phyloP scores from a whole-genome alignment of 345 rosid species.

The Brassica incana region DNA sequence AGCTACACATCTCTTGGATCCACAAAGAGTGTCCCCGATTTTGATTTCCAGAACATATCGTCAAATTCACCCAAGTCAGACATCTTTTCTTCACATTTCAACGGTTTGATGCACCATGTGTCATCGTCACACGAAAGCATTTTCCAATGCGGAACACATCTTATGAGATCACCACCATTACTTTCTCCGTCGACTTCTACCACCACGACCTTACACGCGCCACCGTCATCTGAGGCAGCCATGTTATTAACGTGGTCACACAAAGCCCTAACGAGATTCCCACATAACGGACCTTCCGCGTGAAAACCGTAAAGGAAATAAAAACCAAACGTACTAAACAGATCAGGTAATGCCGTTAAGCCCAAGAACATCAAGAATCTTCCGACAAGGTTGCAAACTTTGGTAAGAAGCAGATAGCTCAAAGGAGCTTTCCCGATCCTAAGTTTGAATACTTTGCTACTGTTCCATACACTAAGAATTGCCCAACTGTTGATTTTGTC shows the following conservation, averaged over 20 bases:
- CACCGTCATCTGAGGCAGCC: constrained; percentile 47
- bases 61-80: constrained; percentile 33
- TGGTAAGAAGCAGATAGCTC: constrained; percentile 52
- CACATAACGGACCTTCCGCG: constrained; percentile 54
- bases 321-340: constrained; percentile 68
- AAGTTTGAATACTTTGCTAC: constrained; percentile 66
- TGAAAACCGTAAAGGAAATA: constrained; percentile 74
- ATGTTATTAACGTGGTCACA: constrained; percentile 65
- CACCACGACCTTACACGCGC: constrained; percentile 57
- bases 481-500: constrained; percentile 55
- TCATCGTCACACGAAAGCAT: constrained; percentile 76
- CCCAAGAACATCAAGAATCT: constrained; percentile 53
- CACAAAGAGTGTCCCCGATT: constrained; percentile 55
- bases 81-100: constrained; percentile 46
- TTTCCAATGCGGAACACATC: constrained; percentile 71
- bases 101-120: constrained; percentile 76
- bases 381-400: constrained; percentile 47
- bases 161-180: constrained; percentile 9
- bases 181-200: constrained; percentile 55
- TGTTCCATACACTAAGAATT: constrained; percentile 82
- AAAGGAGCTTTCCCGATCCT: constrained; percentile 61
- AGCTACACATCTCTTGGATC: constrained; percentile 79
- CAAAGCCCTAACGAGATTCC: constrained; percentile 53
- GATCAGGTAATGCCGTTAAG: constrained; percentile 54
- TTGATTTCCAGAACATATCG: constrained; percentile 25